phyloP scores from a whole-genome alignment of 306 rosid genomes.

The Malus sylvestris region DNA sequence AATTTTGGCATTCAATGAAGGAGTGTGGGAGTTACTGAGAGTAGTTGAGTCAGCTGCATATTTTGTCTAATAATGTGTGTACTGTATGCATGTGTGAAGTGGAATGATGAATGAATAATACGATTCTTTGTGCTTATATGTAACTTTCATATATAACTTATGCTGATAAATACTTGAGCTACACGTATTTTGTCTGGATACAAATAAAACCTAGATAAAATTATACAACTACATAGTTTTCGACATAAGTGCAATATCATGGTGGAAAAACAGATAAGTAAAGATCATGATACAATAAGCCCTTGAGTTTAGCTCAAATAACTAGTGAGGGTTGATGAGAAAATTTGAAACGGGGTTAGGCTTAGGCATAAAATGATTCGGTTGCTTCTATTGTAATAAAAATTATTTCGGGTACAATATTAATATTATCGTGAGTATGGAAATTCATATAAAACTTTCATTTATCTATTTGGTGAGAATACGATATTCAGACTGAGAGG shows the following conservation, averaged over 20 bases:
- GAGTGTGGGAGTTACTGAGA: neutral
- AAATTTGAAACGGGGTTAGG: neutral
- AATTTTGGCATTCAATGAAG: constrained; percentile 29
- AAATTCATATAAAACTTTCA: neutral
- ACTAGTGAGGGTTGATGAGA: no score
- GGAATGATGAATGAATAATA: neutral
- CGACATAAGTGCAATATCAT: neutral
- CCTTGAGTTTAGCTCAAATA: neutral
- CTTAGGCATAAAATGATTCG: neutral
- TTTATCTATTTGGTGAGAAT: no score
- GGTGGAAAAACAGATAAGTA: neutral
- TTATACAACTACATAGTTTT: no score
- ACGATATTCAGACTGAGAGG: neutral
- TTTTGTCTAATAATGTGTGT: neutral
- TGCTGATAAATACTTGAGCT: neutral
- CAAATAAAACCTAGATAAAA: no score
- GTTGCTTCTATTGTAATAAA: neutral
- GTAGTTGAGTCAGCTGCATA: constrained; percentile 19
- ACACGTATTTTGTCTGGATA: neutral
- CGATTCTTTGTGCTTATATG: neutral
- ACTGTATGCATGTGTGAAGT: neutral
- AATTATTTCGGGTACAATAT: neutral
- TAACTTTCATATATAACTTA: neutral
- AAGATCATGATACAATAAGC: neutral
- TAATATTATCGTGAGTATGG: neutral